Base-by-base conservation (phyloP, 305 asterid species). In the Euphrasia arctica region DNA sequence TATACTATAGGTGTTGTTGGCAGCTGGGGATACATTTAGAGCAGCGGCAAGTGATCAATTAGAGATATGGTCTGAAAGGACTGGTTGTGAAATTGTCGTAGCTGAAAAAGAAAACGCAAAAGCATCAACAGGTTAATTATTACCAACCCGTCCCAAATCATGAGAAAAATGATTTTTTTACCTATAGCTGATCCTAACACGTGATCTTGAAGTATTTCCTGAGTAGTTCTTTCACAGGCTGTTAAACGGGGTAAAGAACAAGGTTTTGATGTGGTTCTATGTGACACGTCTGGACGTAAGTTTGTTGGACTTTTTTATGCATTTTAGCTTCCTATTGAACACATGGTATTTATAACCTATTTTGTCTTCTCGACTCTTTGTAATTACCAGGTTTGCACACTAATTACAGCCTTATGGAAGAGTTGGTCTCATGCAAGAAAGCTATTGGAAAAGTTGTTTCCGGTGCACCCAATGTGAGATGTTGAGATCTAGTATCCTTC, bases 251-350 rank as follows among this genome's bases (percentile, higher is more conserved):
- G 95, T 56, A 87, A 80, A 80, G 85, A 75, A 70, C 73, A 90
- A 78, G 96, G 89, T 55, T 84, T 49, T 43, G 97, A 93, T 70
- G 69, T 93, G 9, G 87, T 93, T 79, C 74, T 93, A 45, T 90
- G 98, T 39, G 97, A 93, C 85, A 93, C 99, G n/a, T 93, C 99
- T 62, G 99, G 99, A 72, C 95, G 99, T 93, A 88, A 84, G 98
- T 77, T 68, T 56, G 32, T 12, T n/a, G 41, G 28, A 56, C 34
- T 18, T 18, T 18, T 39, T 63, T 47, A 9, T 60, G 32, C n/a
- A 68, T 60, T 50, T 60, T 11, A 2, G 36, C 64, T 45, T 45
- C 27, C 18, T 57, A 4, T 50, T 64, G 9, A 15, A 2, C 67
- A 55, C 18, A 70, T 54, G 15, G 29, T 49, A 12, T 67, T 62